These are phyloP conservation scores for Cytospora paraplurivora DNA, from an alignment of 2,329 filamentous ascomycete genomes.

Conservation along the genomic window DNA sequence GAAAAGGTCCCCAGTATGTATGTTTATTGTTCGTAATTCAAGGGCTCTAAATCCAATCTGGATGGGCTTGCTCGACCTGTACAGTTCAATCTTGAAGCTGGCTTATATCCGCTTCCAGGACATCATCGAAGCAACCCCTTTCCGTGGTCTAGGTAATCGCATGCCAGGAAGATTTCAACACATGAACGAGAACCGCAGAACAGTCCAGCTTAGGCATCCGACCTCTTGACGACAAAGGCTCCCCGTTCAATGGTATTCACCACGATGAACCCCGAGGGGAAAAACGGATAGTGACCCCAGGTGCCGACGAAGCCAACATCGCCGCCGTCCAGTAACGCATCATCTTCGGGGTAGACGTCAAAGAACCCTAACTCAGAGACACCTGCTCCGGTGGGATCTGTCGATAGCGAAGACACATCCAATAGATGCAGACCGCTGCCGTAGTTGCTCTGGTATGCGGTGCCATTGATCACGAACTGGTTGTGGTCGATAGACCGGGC, in stretches of 20 bases:
- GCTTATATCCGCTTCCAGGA: too few species aligned
- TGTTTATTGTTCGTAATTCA: too few species aligned
- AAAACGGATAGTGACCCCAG: constrained; percentile 50
- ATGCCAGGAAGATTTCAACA: too few species aligned
- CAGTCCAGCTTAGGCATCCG: constrained; percentile 1
- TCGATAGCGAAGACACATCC: constrained; percentile 38
- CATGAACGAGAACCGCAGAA: too few species aligned
- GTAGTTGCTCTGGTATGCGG: constrained; percentile 50
- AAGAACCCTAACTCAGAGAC: constrained; percentile 50
- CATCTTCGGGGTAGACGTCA: constrained; percentile 52
- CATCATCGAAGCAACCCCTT: too few species aligned
- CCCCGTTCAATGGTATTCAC: constrained; percentile 53
- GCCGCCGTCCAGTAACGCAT: constrained; percentile 41
- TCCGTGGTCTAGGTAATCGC: too few species aligned
- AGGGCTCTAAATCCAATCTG: too few species aligned
- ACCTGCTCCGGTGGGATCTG: constrained; percentile 41
- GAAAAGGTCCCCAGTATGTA: too few species aligned
- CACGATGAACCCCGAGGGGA: constrained; percentile 42
- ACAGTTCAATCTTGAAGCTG: too few species aligned
- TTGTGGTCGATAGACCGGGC: constrained; percentile 48
- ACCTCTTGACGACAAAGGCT: constrained; percentile 41
- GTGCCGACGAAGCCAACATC: constrained; percentile 43
- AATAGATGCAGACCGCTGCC: constrained; percentile 45
- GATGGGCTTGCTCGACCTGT: too few species aligned
- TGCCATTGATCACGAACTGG: constrained; percentile 46